Conservation (phyloP, 768 basidiomycete genomes). For the Tulasnella sp. region DNA sequence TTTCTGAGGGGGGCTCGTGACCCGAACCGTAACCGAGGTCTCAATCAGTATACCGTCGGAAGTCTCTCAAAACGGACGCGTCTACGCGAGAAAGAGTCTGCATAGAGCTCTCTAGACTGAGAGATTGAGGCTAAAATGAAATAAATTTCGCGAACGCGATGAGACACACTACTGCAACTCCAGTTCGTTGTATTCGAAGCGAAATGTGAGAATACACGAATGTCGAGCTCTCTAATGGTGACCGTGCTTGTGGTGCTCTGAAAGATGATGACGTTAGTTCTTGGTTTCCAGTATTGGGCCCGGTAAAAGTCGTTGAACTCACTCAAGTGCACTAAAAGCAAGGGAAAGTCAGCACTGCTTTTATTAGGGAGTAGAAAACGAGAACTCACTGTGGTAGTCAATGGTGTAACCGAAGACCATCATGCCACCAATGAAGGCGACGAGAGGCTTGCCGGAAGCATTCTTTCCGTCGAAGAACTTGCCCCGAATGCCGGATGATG, state of each 20-base stretch:
- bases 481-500: slow-evolving; percentile 63
- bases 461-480: slow-evolving; percentile 82
- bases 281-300: neutral
- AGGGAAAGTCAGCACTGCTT: neutral
- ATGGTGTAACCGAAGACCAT: slow-evolving; percentile 80
- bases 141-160: neutral
- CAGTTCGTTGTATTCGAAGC: slow-evolving; percentile 3
- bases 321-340: slow-evolving; percentile 76
- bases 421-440: slow-evolving; percentile 57
- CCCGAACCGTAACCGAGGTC: neutral
- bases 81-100: neutral
- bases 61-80: neutral
- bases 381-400: slow-evolving; percentile 79
- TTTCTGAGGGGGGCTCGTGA: neutral
- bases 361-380: slow-evolving; percentile 23
- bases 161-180: neutral
- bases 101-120: neutral
- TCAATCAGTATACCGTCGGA: neutral
- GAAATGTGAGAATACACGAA: neutral
- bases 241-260: slow-evolving; percentile 90
- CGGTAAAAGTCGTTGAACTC: slow-evolving; percentile 36
- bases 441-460: slow-evolving; percentile 67
- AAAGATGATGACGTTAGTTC: neutral
- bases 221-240: slow-evolving; percentile 52
- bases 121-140: neutral